Percentiles rank a stretch among this genome's conserved stretches.
These are phyloP conservation scores for Claviceps maximensis DNA, from an alignment of 2,329 filamentous ascomycete species.

Conservation along the genomic window DNA sequence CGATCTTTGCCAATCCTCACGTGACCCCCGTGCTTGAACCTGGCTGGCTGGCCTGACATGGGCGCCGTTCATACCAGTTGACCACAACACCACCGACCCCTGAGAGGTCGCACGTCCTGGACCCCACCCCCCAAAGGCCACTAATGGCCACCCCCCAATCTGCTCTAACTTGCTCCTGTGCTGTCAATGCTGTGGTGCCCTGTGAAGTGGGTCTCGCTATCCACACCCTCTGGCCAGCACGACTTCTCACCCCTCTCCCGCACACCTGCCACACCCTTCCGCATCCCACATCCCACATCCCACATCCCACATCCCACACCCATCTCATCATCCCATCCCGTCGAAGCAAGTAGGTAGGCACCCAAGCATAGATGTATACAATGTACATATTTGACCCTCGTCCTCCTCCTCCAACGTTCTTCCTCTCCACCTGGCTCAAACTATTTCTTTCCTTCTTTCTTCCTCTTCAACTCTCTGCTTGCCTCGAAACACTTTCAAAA, in stretches of 20 bases:
- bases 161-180: background rate
- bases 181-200: background rate
- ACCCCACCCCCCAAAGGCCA: no score
- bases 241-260: background rate
- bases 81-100: conserved; percentile 1
- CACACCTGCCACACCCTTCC: background rate
- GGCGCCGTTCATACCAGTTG: background rate
- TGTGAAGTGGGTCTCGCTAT: background rate
- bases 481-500: background rate
- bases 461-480: background rate
- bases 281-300: conserved; percentile 1
- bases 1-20: background rate
- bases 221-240: background rate
- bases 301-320: background rate
- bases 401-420: conserved; percentile 5
- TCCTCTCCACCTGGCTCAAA: conserved; percentile 1
- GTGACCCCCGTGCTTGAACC: no score
- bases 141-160: no score
- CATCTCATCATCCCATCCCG: background rate
- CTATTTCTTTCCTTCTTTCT: conserved; percentile 4
- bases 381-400: conserved; percentile 13
- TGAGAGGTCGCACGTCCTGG: background rate
- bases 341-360: background rate
- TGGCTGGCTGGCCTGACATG: background rate
- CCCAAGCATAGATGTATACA: background rate